phyloP scores from a whole-genome alignment of 2,329 filamentous ascomycete species.

The Penicillium nordicum region DNA sequence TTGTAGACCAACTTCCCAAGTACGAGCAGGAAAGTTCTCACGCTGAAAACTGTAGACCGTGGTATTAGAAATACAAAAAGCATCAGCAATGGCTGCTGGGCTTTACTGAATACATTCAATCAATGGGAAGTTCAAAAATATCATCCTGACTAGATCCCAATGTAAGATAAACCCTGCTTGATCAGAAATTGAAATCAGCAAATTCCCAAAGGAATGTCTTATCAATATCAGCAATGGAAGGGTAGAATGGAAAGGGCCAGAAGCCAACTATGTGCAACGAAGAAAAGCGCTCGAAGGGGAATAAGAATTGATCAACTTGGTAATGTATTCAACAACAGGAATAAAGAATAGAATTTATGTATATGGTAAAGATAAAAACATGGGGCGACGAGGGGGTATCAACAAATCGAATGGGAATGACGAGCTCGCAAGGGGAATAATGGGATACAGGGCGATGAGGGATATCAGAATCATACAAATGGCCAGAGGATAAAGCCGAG shows the following conservation, averaged over 20 bases:
- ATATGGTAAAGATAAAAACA: conserved; percentile 15
- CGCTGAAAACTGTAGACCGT: background rate
- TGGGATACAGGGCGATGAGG: conserved; percentile 2
- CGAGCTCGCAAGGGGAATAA: conserved; percentile 7
- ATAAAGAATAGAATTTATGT: conserved; percentile 19
- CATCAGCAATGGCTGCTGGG: background rate
- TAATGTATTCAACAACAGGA: conserved; percentile 5
- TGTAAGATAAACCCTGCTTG: background rate
- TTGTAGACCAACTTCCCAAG: background rate
- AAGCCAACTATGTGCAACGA: conserved; percentile 1
- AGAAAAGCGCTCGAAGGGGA: background rate
- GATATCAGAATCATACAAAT: conserved; percentile 7
- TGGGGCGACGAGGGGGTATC: conserved; percentile 24
- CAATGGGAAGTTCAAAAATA: background rate
- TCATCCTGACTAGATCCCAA: background rate
- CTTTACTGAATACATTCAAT: background rate
- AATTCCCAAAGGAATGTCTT: background rate
- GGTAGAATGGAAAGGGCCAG: background rate
- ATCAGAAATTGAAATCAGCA: background rate
- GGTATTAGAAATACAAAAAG: background rate
- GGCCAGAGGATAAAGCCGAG: background rate
- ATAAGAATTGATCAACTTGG: background rate
- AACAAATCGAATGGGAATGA: conserved; percentile 19
- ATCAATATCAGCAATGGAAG: background rate
- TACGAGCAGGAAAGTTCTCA: background rate